Conservation (phyloP, 176 grass and related monocot species). For the Bolboschoenus planiculmis region DNA sequence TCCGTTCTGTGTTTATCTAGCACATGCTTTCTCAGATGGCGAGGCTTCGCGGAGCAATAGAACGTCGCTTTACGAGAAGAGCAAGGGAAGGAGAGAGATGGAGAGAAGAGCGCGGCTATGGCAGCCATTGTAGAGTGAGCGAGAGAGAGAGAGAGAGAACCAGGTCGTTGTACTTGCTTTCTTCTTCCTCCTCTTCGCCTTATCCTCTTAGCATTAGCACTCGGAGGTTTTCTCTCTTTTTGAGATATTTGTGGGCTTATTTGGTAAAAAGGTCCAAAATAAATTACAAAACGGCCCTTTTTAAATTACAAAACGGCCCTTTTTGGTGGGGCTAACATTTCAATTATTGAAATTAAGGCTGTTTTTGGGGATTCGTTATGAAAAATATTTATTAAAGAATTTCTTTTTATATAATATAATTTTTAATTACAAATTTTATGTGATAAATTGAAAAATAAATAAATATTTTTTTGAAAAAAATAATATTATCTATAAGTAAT, state of each 20-base stretch:
- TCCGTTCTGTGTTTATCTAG: background rate
- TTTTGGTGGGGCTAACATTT: no score
- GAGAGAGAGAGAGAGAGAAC: background rate
- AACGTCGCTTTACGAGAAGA: slow-evolving; percentile 8
- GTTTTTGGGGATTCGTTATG: no score
- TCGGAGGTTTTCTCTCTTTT: background rate
- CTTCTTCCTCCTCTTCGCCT: background rate
- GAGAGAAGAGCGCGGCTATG: slow-evolving; percentile 4
- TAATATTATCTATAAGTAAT: no score
- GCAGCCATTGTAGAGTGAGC: background rate
- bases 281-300: background rate
- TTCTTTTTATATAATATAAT: no score
- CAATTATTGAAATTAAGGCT: no score
- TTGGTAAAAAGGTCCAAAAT: background rate
- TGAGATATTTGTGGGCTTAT: background rate
- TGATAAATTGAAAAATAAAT: no score
- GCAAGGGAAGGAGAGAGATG: slow-evolving; percentile 9
- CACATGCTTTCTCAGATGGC: background rate
- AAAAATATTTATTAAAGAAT: no score
- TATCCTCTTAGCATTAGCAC: slow-evolving; percentile 3
- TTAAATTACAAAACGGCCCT: background rate
- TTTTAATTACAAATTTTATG: no score
- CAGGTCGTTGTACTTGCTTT: background rate
- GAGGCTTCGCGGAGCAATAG: slow-evolving; percentile 21
- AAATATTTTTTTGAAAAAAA: no score